Percentiles rank a stretch among this genome's conserved stretches.
These are phyloP conservation scores for Populus pruinosa DNA, from an alignment of 345 rosid species.

Conservation along the genomic window DNA sequence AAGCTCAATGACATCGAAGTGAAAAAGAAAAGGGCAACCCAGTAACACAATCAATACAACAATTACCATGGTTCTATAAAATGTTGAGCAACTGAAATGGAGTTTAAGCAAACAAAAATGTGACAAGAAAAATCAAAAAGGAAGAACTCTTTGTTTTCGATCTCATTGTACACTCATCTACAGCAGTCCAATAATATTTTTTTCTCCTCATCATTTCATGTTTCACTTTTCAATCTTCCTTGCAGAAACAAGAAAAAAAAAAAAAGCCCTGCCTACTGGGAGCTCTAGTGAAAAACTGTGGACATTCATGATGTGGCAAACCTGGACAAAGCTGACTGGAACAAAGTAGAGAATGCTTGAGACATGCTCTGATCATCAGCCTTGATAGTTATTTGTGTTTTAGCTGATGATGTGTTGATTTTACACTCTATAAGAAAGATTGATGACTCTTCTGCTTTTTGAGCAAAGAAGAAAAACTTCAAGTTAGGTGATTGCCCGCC, in stretches of 20 bases:
- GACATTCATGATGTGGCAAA: conserved; percentile 42
- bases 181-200: conserved; percentile 8
- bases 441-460: conserved; percentile 68
- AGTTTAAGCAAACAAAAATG: background rate
- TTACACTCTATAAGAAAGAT: conserved; percentile 74
- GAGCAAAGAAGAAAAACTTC: conserved; percentile 93
- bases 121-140: background rate
- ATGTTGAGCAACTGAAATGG: background rate
- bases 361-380: conserved; percentile 78
- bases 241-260: too few species aligned
- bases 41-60: background rate
- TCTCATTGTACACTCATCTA: conserved; percentile 26
- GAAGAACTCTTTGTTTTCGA: background rate
- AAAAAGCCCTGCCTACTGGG: background rate
- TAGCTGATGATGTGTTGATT: conserved; percentile 73
- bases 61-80: background rate
- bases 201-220: background rate
- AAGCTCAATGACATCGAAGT: background rate
- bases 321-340: conserved; percentile 65
- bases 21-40: background rate
- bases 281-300: background rate
- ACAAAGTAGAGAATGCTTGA: conserved; percentile 49
- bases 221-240: background rate
- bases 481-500: conserved; percentile 90
- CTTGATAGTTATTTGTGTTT: conserved; percentile 72